These are phyloP conservation scores for Tremella yokohamensis DNA, from an alignment of 768 basidiomycete genomes.

Conservation along the genomic window DNA sequence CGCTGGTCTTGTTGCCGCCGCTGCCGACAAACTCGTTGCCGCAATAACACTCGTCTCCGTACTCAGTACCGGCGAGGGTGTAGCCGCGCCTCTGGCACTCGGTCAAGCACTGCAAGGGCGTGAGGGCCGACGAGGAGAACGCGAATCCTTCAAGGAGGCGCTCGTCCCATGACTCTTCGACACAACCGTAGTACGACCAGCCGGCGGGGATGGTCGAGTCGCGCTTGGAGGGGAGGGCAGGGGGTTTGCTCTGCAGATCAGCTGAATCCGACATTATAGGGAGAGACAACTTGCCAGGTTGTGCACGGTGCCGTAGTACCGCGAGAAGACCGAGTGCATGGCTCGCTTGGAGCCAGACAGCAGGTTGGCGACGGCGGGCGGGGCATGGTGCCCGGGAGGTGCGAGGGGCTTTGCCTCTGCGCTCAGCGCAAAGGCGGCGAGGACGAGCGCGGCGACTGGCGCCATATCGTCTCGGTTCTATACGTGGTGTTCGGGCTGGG, in stretches of 20 bases:
- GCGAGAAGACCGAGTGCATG: constrained; percentile 20
- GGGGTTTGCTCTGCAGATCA: constrained; percentile 36
- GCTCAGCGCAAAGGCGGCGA: constrained; percentile 20
- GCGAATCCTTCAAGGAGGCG: constrained; percentile 42
- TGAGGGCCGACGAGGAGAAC: constrained; percentile 36
- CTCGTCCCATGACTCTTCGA: constrained; percentile 41
- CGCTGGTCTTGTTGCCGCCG: constrained; percentile 18
- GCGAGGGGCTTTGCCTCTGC: constrained; percentile 37
- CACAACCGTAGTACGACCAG: constrained; percentile 47
- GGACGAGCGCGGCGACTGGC: constrained; percentile 40
- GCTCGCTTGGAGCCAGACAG: constrained; percentile 29
- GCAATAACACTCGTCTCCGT: constrained; percentile 50
- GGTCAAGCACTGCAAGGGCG: constrained; percentile 35
- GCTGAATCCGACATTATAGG: background rate
- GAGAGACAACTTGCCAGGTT: constrained; percentile 42
- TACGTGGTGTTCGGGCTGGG: background rate
- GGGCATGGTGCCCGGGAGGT: constrained; percentile 45
- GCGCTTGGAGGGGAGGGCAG: constrained; percentile 37
- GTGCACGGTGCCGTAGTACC: constrained; percentile 40
- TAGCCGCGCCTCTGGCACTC: constrained; percentile 43
- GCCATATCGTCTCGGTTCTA: constrained; percentile 31
- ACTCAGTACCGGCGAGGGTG: constrained; percentile 42
- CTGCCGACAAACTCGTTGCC: constrained; percentile 43
- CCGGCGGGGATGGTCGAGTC: constrained; percentile 38
- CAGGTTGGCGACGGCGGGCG: constrained; percentile 37